Conservation (phyloP, 2,329 filamentous ascomycete species). For the Ascochyta fabae region DNA sequence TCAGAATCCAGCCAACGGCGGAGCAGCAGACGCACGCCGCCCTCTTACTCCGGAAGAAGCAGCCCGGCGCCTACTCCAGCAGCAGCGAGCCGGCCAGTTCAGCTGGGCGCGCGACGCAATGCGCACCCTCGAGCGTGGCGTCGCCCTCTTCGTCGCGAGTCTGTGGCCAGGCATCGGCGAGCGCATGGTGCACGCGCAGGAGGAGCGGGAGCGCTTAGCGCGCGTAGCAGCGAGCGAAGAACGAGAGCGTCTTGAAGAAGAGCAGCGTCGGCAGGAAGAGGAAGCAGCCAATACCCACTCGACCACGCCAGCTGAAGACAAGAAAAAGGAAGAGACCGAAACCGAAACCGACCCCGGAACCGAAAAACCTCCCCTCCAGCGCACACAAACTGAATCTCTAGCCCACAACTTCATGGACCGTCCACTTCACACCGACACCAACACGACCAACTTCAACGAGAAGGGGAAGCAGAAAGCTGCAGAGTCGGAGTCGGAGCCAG, state of each 20-base stretch:
- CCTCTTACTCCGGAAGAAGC: slow-evolving; percentile 51
- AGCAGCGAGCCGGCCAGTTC: slow-evolving; percentile 39
- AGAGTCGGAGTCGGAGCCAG: not conserved
- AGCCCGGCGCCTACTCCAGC: slow-evolving; percentile 49
- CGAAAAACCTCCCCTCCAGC: slow-evolving; percentile 14
- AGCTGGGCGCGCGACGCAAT: slow-evolving; percentile 46
- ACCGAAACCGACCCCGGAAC: not conserved
- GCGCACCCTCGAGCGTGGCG: slow-evolving; percentile 59
- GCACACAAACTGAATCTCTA: slow-evolving; percentile 12
- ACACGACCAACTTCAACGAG: not conserved
- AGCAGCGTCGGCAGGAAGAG: slow-evolving; percentile 21
- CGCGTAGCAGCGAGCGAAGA: slow-evolving; percentile 39
- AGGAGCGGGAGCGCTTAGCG: slow-evolving; percentile 52
- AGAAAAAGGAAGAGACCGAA: slow-evolving; percentile 21
- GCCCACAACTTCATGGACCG: slow-evolving; percentile 8
- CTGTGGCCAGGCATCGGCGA: slow-evolving; percentile 68
- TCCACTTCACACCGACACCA: not conserved
- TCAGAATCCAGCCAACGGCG: not conserved
- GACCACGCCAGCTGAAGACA: slow-evolving; percentile 4
- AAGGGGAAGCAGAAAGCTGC: slow-evolving; percentile 31
- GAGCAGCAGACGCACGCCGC: slow-evolving; percentile 9
- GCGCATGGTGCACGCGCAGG: slow-evolving; percentile 63
- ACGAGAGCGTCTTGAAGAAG: slow-evolving; percentile 24
- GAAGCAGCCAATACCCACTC: slow-evolving; percentile 2
- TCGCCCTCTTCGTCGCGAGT: slow-evolving; percentile 68